Base-by-base conservation (phyloP, 2,329 filamentous ascomycete genomes). In the Elsinoe perseae region DNA sequence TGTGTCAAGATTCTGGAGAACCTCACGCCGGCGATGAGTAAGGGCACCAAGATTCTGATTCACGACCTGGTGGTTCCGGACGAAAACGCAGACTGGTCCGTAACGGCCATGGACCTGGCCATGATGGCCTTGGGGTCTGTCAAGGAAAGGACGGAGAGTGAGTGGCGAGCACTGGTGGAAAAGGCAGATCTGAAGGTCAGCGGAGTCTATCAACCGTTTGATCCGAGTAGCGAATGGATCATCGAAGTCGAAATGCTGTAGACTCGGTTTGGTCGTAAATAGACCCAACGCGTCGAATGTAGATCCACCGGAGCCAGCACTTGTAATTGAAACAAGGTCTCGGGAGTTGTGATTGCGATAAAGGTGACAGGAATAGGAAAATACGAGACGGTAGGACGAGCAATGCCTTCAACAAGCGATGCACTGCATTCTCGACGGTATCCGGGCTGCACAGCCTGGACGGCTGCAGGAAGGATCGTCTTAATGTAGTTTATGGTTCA, bases 21-120 rank as follows among this genome's bases (percentile, higher is more conserved):
- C 25, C 32, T 67, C 12, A 58, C 55, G 28, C 42, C 46, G 23
- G 63, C 63, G 2, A 66, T 66, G 65, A 56, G 54, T 20, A 54
- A 55, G 5, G 61, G 61, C 2, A 61, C 58, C 53, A 64, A 61
- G 54, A 28, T 67, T 1, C 50, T 66, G 43, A 59, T 66, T 34
- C 58, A 63, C 46, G 64, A 67, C 44, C 58, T 60, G 12, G 57
- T 66, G 7, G 57, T 65, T 30, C 61, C 62, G 6, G 61, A 62
- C 16, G 56, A 54, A 1, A 28, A 40, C 27, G 20, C 48, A 14
- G 36, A 21, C 6, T 56, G 42, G 40, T 30, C 32, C 9, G 44
- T 43, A 6, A 50, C 54, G 2, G 44, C 32, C 27, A 30, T 50
- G 54, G 54, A 56, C 32, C 32, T 56, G 8, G 44, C 27, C 10